Percentiles rank a stretch among this genome's conserved stretches.
Evolutionary conservation across 1,284 basidiomycete species (phyloP).

Genomic region (Coniophora puteana): DNA sequence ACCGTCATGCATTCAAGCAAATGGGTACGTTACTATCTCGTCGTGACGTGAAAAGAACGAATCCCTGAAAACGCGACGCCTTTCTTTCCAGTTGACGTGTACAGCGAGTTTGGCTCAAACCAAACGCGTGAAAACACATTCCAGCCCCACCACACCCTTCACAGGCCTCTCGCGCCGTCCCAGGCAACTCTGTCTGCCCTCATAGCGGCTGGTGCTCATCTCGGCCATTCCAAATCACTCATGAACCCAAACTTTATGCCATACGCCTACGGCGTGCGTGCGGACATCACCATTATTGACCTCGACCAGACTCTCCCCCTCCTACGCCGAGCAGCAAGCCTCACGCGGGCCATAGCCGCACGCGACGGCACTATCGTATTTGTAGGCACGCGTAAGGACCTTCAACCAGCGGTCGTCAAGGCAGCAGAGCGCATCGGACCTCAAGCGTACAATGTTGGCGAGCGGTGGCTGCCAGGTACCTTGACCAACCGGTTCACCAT

Average conservation of each 20-base stretch:
- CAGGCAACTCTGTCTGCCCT: conserved; percentile 85
- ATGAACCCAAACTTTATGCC: conserved; percentile 89
- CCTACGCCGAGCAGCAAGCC: conserved; percentile 84
- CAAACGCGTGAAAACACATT: conserved; percentile 69
- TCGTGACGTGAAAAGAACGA: too few relatives aligned
- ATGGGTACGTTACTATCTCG: too few relatives aligned
- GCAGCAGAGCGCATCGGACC: conserved; percentile 77
- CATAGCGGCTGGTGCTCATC: conserved; percentile 89
- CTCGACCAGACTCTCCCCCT: conserved; percentile 92
- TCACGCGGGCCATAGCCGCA: conserved; percentile 81
- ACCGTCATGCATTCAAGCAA: conserved; percentile 49
- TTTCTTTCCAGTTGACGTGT: conserved; percentile 50
- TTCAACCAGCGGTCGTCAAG: conserved; percentile 73
- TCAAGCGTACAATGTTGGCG: conserved; percentile 80
- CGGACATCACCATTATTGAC: conserved; percentile 92
- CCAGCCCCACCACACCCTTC: conserved; percentile 71
- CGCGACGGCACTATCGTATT: conserved; percentile 88
- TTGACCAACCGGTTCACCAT: conserved; percentile 87
- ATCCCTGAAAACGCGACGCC: too few relatives aligned
- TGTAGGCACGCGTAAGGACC: conserved; percentile 82
- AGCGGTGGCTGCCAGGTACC: conserved; percentile 92
- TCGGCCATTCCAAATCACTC: conserved; percentile 83
- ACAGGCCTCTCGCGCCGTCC: conserved; percentile 57
- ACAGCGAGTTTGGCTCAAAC: conserved; percentile 75
- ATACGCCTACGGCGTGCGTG: conserved; percentile 92